These are phyloP conservation scores for Cyberlindnera saturnus DNA, from an alignment of 805 yeast genomes.

Conservation along the genomic window DNA sequence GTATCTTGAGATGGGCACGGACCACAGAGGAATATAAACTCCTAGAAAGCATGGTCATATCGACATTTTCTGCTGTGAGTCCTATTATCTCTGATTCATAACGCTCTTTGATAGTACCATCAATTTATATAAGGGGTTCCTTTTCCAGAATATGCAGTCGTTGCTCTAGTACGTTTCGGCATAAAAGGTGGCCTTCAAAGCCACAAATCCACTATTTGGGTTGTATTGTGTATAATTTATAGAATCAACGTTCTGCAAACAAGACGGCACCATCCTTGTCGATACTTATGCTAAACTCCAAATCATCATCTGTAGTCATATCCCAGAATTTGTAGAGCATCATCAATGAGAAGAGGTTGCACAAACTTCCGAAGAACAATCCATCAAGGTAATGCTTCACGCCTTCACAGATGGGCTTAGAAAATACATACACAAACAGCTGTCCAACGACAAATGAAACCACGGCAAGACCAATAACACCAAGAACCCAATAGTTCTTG, in stretches of 20 bases:
- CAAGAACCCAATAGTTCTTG: conserved; percentile 81
- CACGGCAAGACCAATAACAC: conserved; percentile 68
- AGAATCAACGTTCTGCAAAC: conserved; percentile 13
- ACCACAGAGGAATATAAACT: too few species aligned
- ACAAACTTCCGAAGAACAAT: conserved; percentile 71
- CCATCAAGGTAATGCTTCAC: conserved; percentile 90
- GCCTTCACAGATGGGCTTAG: conserved; percentile 56
- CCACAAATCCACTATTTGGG: background rate
- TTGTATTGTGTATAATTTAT: background rate
- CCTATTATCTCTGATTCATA: too few species aligned
- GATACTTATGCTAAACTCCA: conserved; percentile 77
- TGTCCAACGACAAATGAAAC: conserved; percentile 82
- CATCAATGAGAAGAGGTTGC: conserved; percentile 80
- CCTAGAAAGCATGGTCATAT: too few species aligned
- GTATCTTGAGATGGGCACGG: too few species aligned
- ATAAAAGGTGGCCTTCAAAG: background rate
- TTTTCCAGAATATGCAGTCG: too few species aligned
- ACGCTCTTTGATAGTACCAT: background rate
- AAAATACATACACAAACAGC: conserved; percentile 63
- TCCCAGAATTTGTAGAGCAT: conserved; percentile 98
- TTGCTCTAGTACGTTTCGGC: too few species aligned
- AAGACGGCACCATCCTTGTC: conserved; percentile 34
- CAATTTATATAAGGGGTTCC: background rate
- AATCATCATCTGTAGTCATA: conserved; percentile 88
- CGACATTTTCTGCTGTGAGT: too few species aligned